Evolutionary conservation across 208 protist species (phyloP), one percentile per base, ranked within the genome.

Genomic region (Trypanosoma congolense): DNA sequence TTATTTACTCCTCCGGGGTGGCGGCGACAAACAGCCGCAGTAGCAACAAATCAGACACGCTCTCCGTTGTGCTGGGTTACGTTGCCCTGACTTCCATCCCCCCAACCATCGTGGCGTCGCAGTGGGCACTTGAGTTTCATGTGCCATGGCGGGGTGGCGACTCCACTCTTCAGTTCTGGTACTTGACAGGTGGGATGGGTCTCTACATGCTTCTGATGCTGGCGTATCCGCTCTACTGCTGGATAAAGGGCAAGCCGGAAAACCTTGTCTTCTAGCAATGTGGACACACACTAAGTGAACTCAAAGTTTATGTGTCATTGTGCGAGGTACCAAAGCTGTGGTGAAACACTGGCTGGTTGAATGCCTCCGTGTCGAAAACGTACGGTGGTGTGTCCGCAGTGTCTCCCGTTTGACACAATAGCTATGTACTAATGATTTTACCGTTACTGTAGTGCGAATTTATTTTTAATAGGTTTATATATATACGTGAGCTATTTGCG

Each of bases 71-170:
- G n/a, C 50, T 83, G 19, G 41, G 66, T 35, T 83, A 74, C 61
- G 45, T 86, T 21, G 12, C 70, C 2, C 30, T 89, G 6, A 57
- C 71, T 24, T 55, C 77, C 14, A 29, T 89, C 4, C 81, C 81
- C 2, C 48, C 82, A n/a, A 80, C 58, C 31, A 65, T 78, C 24
- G 40, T 89, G 9, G 77, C 66, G 1, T 77, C 71, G 19, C 81
- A 89, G 2, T 89, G 74, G 68, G 81, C 75, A 26, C 73, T 89
- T 69, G 83, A 89, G 54, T 83, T 71, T 43, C 31, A 60, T 5
- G 75, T 89, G 36, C 81, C 77, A 2, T 79, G 62, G 57, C 41
- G 61, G 36, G 16, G 61, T 12, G 18, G 53, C n/a, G 48, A 72
- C 0, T 70, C 67, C 10, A 63, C 71, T 0, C 58, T 28, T 22